These are phyloP conservation scores for Oropetium thomaeum DNA, from an alignment of 176 grass and related monocot genomes.

Conservation along the genomic window DNA sequence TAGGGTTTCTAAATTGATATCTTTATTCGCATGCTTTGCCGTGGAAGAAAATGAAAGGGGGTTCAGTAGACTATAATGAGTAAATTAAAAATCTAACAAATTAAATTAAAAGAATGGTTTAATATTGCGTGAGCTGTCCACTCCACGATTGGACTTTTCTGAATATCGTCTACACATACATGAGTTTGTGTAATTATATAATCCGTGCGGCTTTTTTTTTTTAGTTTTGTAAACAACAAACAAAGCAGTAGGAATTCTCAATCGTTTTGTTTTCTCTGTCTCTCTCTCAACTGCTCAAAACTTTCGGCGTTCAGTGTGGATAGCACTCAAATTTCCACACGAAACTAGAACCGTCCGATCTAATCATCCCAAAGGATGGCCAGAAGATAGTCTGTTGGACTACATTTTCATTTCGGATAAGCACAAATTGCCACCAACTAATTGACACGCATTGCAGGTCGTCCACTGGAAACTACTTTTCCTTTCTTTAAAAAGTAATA, in stretches of 20 bases:
- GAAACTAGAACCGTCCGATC: neutral
- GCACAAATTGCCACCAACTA: neutral
- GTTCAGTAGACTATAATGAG: neutral
- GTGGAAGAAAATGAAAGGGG: constrained; percentile 38
- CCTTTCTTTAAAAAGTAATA: too few relatives aligned
- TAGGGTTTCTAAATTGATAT: neutral
- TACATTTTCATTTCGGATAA: neutral
- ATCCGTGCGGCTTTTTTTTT: neutral
- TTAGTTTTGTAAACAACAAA: neutral
- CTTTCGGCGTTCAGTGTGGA: constrained; percentile 8
- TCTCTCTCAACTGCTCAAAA: neutral
- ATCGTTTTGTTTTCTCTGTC: neutral
- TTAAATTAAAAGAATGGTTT: too few relatives aligned
- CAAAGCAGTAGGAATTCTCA: neutral
- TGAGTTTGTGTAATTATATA: constrained; percentile 12
- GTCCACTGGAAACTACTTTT: too few relatives aligned
- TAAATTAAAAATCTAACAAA: too few relatives aligned
- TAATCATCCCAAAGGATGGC: too few relatives aligned
- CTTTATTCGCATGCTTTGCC: constrained; percentile 6
- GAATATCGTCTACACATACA: neutral
- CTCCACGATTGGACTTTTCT: neutral
- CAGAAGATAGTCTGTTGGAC: too few relatives aligned
- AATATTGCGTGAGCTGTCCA: constrained; percentile 47
- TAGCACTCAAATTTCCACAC: constrained; percentile 23
- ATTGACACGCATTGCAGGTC: too few relatives aligned